Evolutionary conservation across 176 grass and related monocot genomes (phyloP).

Genomic region (barley (Hordeum vulgare)): DNA sequence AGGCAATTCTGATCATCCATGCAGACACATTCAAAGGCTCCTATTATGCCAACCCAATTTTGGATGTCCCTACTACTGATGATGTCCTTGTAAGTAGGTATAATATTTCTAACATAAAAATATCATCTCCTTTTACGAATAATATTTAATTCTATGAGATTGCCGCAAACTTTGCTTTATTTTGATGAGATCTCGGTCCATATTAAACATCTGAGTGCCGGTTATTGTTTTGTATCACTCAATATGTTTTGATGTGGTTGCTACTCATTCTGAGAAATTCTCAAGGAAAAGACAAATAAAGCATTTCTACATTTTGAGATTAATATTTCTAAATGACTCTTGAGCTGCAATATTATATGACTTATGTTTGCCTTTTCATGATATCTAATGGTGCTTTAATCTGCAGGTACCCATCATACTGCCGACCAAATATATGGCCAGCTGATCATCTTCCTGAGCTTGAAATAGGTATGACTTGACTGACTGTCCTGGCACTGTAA

Average conservation of each 20-base stretch:
- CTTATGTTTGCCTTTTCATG: not conserved
- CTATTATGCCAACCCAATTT: slow-evolving; percentile 90
- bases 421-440: slow-evolving; percentile 90
- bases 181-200: not conserved
- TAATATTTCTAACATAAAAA: not conserved
- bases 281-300: not conserved
- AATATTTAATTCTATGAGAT: not conserved
- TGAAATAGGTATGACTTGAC: slow-evolving; percentile 53
- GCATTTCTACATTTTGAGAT: not conserved
- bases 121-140: not conserved
- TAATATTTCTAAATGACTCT: not conserved
- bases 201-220: not conserved
- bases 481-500: not conserved
- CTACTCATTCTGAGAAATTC: not conserved
- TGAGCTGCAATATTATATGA: not conserved
- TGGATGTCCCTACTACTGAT: slow-evolving; percentile 72
- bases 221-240: not conserved
- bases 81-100: slow-evolving; percentile 55
- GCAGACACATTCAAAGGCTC: slow-evolving; percentile 95
- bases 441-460: slow-evolving; percentile 55
- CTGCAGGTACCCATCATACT: slow-evolving; percentile 88
- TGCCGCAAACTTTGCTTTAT: not conserved
- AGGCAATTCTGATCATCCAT: not conserved
- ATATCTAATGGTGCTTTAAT: not conserved
- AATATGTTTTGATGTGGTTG: not conserved